A percentile compares a stretch with the other conserved stretches of the same genome.
phyloP scores from a whole-genome alignment of 192 early-diverging fungal species.

The Umbelopsis sp. region DNA sequence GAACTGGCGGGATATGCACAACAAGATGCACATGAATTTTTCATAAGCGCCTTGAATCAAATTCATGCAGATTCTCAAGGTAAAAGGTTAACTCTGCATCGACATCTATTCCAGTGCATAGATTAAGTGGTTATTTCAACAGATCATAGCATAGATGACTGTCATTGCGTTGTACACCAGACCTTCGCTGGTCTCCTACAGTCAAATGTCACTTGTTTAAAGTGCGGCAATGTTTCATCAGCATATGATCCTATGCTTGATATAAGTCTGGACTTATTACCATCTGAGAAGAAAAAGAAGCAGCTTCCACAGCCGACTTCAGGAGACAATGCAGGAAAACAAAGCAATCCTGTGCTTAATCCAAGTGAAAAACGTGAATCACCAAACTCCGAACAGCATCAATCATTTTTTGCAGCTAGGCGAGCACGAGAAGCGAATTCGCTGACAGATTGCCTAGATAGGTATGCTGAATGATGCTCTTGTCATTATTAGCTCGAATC shows the following conservation, averaged over 20 bases:
- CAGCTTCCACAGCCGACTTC: background rate
- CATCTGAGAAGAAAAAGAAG: constrained; percentile 36
- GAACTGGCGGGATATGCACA: constrained; percentile 92
- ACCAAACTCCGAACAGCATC: background rate
- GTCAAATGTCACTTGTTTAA: constrained; percentile 85
- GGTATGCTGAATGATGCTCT: constrained; percentile 44
- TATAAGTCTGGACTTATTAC: constrained; percentile 83
- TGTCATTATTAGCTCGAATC: too few species aligned
- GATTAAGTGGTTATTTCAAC: background rate
- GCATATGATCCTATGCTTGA: constrained; percentile 90
- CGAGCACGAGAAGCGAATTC: constrained; percentile 39
- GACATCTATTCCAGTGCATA: background rate
- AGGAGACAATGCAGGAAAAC: background rate
- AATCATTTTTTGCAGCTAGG: constrained; percentile 2
- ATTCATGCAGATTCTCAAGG: constrained; percentile 72
- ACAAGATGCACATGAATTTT: constrained; percentile 98
- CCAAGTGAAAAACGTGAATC: background rate
- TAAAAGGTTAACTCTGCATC: constrained; percentile 20
- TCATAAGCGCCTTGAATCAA: constrained; percentile 85
- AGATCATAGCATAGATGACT: constrained; percentile 44
- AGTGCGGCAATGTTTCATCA: constrained; percentile 77
- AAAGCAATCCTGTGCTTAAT: background rate
- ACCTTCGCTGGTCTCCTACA: constrained; percentile 90
- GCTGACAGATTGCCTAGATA: constrained; percentile 66
- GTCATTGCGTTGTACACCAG: constrained; percentile 87